Evolutionary conservation across 2,329 filamentous ascomycete species (phyloP).

Genomic region (Rachicladosporium sp.): DNA sequence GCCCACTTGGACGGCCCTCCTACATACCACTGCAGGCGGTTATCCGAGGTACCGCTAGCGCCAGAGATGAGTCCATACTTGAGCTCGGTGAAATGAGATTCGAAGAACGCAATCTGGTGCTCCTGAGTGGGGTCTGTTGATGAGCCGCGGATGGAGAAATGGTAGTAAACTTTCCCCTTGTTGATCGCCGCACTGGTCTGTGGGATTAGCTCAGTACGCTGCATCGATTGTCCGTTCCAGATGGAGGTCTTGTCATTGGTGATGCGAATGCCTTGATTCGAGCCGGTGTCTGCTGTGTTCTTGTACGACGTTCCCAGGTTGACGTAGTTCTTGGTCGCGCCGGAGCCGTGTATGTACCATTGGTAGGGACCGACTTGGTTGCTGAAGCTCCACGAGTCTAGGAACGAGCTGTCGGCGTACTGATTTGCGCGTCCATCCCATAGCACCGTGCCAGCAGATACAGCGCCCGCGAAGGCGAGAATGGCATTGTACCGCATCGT

Average conservation of each 20-base stretch:
- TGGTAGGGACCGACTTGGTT: slow-evolving; percentile 59
- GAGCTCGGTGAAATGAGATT: slow-evolving; percentile 63
- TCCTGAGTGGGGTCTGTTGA: slow-evolving; percentile 49
- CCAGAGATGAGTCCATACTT: slow-evolving; percentile 53
- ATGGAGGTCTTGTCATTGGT: slow-evolving; percentile 52
- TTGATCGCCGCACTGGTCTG: slow-evolving; percentile 55
- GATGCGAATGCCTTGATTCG: slow-evolving; percentile 54
- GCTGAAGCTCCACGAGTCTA: slow-evolving; percentile 46
- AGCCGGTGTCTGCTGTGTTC: slow-evolving; percentile 51
- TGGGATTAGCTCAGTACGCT: slow-evolving; percentile 61
- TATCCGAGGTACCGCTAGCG: slow-evolving; percentile 36
- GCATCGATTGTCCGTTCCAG: slow-evolving; percentile 63
- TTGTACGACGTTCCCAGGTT: slow-evolving; percentile 49
- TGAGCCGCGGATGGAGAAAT: slow-evolving; percentile 54
- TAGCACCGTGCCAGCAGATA: slow-evolving; percentile 33
- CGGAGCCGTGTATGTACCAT: slow-evolving; percentile 62
- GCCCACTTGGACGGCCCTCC: slow-evolving; percentile 51
- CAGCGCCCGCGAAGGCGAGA: slow-evolving; percentile 18
- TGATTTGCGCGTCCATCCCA: slow-evolving; percentile 59
- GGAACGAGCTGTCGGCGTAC: slow-evolving; percentile 40
- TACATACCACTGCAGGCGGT: slow-evolving; percentile 53
- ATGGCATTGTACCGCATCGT: slow-evolving; percentile 4
- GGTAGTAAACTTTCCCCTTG: slow-evolving; percentile 56
- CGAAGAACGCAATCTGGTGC: slow-evolving; percentile 55
- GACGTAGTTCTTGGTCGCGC: slow-evolving; percentile 46